Conservation (phyloP, 495 filamentous ascomycete genomes). For the Hyaloscypha bicolor region DNA sequence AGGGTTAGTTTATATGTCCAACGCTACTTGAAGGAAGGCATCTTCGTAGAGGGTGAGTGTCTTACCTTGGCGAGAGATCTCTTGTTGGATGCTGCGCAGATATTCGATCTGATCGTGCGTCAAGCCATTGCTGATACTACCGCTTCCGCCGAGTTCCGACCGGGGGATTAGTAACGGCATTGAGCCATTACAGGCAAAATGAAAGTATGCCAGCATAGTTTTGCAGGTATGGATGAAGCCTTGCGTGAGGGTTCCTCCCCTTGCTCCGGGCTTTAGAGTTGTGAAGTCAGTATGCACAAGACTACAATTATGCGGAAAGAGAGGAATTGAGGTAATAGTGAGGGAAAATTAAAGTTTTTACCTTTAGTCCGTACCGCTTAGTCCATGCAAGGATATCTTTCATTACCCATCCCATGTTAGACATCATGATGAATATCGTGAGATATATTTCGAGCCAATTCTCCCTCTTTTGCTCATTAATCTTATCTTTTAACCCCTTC, state of each 20-base stretch:
- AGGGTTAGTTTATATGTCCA: too few relatives aligned
- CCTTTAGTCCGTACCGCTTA: constrained; percentile 1
- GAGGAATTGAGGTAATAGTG: neutral
- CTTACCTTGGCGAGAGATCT: constrained; percentile 3
- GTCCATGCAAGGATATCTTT: constrained; percentile 3
- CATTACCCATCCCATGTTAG: constrained; percentile 6
- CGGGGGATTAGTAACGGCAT: neutral
- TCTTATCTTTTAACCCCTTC: neutral
- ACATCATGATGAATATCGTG: constrained; percentile 5
- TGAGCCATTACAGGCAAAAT: constrained; percentile 8
- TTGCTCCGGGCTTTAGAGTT: neutral
- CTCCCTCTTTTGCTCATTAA: constrained; percentile 5
- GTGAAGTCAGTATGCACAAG: neutral
- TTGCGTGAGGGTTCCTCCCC: constrained; percentile 1
- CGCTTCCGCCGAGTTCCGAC: neutral
- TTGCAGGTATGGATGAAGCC: constrained; percentile 5
- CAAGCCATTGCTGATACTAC: neutral
- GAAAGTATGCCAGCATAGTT: neutral
- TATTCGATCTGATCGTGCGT: constrained; percentile 2
- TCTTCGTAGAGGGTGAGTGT: too few relatives aligned
- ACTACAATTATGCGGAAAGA: neutral
- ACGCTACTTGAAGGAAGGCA: too few relatives aligned
- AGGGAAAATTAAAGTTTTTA: neutral
- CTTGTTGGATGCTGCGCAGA: constrained; percentile 3
- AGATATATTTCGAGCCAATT: constrained; percentile 9